Evolutionary conservation across 116 monocot species (phyloP).

Genomic region (Thalassia testudinum): DNA sequence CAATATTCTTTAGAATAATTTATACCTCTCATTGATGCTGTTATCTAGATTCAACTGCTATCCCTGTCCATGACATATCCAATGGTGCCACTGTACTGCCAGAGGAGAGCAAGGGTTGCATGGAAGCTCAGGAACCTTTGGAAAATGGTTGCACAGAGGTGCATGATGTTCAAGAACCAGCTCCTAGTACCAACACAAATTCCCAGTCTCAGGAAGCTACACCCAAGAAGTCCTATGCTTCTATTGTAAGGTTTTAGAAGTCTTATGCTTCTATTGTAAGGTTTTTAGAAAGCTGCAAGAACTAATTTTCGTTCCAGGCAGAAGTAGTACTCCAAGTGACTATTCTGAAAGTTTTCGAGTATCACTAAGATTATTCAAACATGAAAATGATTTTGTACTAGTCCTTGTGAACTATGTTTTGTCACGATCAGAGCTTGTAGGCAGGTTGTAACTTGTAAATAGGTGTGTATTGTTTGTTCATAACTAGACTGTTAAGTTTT

Average conservation of each 20-base stretch:
- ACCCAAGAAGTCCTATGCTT: conserved; percentile 76
- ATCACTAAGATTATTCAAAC: background rate
- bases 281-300: too few relatives aligned
- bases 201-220: conserved; percentile 26
- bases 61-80: background rate
- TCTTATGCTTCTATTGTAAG: too few relatives aligned
- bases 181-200: background rate
- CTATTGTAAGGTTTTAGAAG: conserved; percentile 41
- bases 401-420: background rate
- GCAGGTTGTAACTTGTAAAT: too few relatives aligned
- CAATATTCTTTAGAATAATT: too few relatives aligned
- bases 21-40: too few relatives aligned
- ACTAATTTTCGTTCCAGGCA: too few relatives aligned
- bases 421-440: background rate
- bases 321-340: background rate
- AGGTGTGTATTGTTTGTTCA: too few relatives aligned
- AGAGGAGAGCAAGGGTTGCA: too few relatives aligned
- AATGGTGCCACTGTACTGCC: too few relatives aligned
- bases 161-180: conserved; percentile 22
- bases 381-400: background rate
- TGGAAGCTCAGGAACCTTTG: conserved; percentile 8
- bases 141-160: conserved; percentile 23
- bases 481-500: background rate
- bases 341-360: background rate
- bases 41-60: background rate